Evolutionary conservation across 805 yeast species (phyloP).

Genomic region (Sugiyamaella marilandica): DNA sequence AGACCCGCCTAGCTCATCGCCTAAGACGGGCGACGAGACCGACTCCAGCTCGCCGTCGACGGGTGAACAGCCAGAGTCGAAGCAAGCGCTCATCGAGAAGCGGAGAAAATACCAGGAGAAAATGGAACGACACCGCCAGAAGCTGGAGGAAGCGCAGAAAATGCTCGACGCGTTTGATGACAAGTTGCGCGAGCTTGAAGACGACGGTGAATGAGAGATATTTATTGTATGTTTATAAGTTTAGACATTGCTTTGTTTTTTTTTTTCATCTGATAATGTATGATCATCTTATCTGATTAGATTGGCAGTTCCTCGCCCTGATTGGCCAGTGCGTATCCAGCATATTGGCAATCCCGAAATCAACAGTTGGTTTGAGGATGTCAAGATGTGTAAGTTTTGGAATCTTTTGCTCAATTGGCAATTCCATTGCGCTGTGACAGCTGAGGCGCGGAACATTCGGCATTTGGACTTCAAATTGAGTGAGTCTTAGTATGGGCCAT

Average conservation of each 20-base stretch:
- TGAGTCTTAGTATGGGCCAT: too few species aligned
- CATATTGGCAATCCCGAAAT: background rate
- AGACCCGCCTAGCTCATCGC: background rate
- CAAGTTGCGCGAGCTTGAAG: conserved; percentile 21
- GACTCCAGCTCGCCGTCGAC: background rate
- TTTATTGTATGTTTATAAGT: background rate
- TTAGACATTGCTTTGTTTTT: background rate
- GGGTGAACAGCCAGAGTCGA: conserved; percentile 8
- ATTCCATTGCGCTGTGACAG: too few species aligned
- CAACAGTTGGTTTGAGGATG: too few species aligned
- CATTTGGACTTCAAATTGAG: too few species aligned
- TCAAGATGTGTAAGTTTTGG: too few species aligned
- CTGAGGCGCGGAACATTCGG: too few species aligned
- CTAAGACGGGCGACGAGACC: background rate
- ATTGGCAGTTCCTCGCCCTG: background rate
- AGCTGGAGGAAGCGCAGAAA: conserved; percentile 26
- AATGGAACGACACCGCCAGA: conserved; percentile 25
- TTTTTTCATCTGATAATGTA: conserved; percentile 1
- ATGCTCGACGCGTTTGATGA: conserved; percentile 30
- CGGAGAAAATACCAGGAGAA: conserved; percentile 33
- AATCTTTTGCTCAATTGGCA: too few species aligned
- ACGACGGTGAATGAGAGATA: conserved; percentile 1
- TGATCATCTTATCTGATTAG: conserved; percentile 6
- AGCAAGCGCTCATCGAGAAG: conserved; percentile 32
- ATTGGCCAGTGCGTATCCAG: background rate